phyloP scores from a whole-genome alignment of 1,139 yeast species.

The Pichia sp. region DNA sequence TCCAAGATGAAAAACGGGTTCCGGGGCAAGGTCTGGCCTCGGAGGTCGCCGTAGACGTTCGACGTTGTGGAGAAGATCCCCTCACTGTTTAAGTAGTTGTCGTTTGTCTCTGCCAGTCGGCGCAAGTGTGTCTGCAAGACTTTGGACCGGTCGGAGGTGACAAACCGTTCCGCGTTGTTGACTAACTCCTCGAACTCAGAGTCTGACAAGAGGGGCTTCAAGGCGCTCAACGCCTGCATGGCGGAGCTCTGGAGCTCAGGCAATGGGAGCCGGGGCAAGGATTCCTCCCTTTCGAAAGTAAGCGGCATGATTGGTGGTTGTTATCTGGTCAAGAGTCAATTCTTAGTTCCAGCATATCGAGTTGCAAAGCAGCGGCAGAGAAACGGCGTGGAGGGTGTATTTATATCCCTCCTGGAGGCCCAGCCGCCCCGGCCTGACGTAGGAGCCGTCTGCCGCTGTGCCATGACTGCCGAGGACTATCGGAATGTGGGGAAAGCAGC shows the following conservation, averaged over 20 bases:
- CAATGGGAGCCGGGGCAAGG: conserved; percentile 49
- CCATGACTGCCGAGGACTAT: background rate
- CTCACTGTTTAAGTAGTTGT: conserved; percentile 53
- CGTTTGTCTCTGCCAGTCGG: conserved; percentile 38
- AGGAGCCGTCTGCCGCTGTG: background rate
- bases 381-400: no score
- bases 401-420: no score
- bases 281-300: conserved; percentile 31
- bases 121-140: conserved; percentile 51
- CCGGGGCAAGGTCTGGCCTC: conserved; percentile 66
- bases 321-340: background rate
- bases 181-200: conserved; percentile 41
- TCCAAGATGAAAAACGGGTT: conserved; percentile 70
- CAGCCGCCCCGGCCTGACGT: no score
- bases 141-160: conserved; percentile 38
- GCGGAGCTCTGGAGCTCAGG: conserved; percentile 46
- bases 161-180: conserved; percentile 43
- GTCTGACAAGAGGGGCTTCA: conserved; percentile 45
- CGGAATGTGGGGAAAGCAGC: conserved; percentile 6
- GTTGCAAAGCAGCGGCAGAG: no score
- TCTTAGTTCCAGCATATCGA: background rate
- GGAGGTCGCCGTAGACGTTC: conserved; percentile 59
- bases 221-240: conserved; percentile 43
- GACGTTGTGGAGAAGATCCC: conserved; percentile 58
- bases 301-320: conserved; percentile 10